These are phyloP conservation scores for Secale cereale DNA, from an alignment of 176 grass and related monocot genomes.

Conservation along the genomic window DNA sequence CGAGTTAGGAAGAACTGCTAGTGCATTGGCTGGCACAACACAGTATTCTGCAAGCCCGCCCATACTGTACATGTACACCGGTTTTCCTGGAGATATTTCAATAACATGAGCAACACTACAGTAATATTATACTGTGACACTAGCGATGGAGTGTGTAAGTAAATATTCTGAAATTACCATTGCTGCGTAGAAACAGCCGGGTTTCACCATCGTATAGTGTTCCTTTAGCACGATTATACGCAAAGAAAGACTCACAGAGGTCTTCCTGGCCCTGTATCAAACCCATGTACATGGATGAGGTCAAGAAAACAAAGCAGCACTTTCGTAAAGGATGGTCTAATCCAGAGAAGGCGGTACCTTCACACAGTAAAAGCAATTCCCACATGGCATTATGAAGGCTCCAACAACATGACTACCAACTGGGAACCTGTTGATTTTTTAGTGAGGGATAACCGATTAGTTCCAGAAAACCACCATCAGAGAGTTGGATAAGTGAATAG, in stretches of 20 bases:
- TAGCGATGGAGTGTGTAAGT: not conserved
- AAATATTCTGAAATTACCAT: slow-evolving; percentile 38
- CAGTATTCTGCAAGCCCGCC: slow-evolving; percentile 94
- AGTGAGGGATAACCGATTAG: not conserved
- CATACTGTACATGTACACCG: slow-evolving; percentile 99
- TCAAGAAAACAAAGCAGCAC: not conserved
- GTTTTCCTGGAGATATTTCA: slow-evolving; percentile 56
- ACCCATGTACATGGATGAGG: not conserved
- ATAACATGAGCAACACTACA: slow-evolving; percentile 1
- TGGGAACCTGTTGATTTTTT: slow-evolving; percentile 64
- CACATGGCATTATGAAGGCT: slow-evolving; percentile 98
- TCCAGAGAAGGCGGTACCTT: slow-evolving; percentile 45
- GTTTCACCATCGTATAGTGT: slow-evolving; percentile 97
- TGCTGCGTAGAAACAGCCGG: slow-evolving; percentile 72
- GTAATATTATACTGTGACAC: not conserved
- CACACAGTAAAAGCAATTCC: slow-evolving; percentile 96
- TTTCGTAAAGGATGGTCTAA: not conserved
- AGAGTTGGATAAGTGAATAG: not conserved
- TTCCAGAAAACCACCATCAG: not conserved
- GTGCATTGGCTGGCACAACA: slow-evolving; percentile 84
- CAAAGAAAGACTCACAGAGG: slow-evolving; percentile 91
- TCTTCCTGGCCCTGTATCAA: slow-evolving; percentile 90
- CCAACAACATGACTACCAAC: slow-evolving; percentile 94
- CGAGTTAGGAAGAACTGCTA: slow-evolving; percentile 70
- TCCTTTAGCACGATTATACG: slow-evolving; percentile 92